These are phyloP conservation scores for Fusarium irregulare DNA, from an alignment of 2,329 filamentous ascomycete species.

Conservation along the genomic window DNA sequence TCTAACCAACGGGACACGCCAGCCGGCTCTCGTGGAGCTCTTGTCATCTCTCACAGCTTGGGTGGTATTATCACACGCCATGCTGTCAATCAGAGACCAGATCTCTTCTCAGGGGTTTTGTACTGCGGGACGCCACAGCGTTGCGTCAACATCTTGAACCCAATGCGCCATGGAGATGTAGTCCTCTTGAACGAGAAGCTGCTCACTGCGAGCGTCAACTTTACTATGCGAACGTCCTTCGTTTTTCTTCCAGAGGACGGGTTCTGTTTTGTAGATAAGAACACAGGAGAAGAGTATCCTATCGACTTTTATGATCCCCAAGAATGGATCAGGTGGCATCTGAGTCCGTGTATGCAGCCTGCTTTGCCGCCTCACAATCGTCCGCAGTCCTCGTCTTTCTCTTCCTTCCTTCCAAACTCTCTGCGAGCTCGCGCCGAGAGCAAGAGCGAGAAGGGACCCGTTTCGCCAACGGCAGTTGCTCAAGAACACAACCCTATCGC, in stretches of 20 bases:
- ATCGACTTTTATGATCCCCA: slow-evolving; percentile 86
- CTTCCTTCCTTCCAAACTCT: slow-evolving; percentile 60
- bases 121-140: slow-evolving; percentile 87
- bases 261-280: slow-evolving; percentile 85
- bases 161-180: slow-evolving; percentile 90
- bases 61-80: slow-evolving; percentile 90
- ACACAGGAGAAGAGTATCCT: slow-evolving; percentile 81
- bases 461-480: slow-evolving; percentile 25
- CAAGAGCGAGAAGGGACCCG: slow-evolving; percentile 50
- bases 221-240: slow-evolving; percentile 88
- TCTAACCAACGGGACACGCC: slow-evolving; percentile 73
- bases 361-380: slow-evolving; percentile 69
- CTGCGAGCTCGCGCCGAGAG: slow-evolving; percentile 60
- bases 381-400: slow-evolving; percentile 56
- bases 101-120: slow-evolving; percentile 86
- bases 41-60: slow-evolving; percentile 86
- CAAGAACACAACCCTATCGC: slow-evolving; percentile 53
- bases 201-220: slow-evolving; percentile 92
- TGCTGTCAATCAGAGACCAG: slow-evolving; percentile 84
- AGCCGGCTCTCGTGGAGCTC: slow-evolving; percentile 71
- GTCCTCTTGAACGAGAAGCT: slow-evolving; percentile 90
- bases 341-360: slow-evolving; percentile 81
- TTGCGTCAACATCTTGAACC: slow-evolving; percentile 92
- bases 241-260: slow-evolving; percentile 87
- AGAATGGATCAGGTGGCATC: slow-evolving; percentile 81